Conservation (phyloP, 164 flowering plant genomes). For the Chloranthus sessilifolius region DNA sequence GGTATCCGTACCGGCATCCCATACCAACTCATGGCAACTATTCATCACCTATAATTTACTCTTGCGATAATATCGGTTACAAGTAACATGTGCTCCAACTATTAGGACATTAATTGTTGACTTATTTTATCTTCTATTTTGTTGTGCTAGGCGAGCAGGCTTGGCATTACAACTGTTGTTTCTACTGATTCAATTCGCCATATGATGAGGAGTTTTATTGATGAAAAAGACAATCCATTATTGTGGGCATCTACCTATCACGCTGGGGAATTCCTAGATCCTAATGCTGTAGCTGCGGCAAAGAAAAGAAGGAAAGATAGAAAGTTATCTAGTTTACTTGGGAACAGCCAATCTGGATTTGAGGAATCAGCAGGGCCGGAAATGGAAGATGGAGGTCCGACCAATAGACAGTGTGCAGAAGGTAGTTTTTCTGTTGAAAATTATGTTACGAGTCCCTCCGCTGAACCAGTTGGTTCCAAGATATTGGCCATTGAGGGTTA, state of each 20-base stretch:
- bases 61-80: too few species aligned
- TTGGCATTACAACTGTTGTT: conserved; percentile 76
- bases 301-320: conserved; percentile 57
- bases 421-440: background rate
- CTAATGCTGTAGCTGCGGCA: conserved; percentile 72
- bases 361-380: conserved; percentile 2
- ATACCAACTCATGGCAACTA: too few species aligned
- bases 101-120: too few species aligned
- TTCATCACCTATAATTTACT: too few species aligned
- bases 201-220: conserved; percentile 86
- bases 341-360: conserved; percentile 11
- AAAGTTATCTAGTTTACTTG: conserved; percentile 26
- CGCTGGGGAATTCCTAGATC: conserved; percentile 78
- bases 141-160: conserved; percentile 60
- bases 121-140: background rate
- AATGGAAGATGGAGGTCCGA: conserved; percentile 14
- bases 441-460: background rate
- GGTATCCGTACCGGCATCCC: too few species aligned
- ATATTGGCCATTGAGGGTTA: conserved; percentile 76
- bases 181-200: conserved; percentile 85
- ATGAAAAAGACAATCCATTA: conserved; percentile 67
- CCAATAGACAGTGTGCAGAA: conserved; percentile 13
- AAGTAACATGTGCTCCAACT: too few species aligned
- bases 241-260: conserved; percentile 88
- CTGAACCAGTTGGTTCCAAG: conserved; percentile 39